Conservation (phyloP, 352 stramenopile species). For the Globisporangium spinosum region DNA sequence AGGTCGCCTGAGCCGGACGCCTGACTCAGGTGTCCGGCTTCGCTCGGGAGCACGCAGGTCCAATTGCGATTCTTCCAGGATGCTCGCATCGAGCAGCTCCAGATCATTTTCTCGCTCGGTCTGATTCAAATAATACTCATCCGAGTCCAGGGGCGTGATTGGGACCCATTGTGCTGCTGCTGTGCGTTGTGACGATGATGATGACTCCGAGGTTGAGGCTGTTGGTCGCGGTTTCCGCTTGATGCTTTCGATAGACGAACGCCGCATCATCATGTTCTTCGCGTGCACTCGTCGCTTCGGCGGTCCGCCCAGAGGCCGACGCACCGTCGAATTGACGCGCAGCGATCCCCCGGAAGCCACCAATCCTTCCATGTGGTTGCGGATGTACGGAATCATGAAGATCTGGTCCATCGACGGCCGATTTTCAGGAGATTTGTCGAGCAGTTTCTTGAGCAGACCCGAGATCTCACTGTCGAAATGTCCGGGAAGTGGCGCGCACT, state of each 20-base stretch:
- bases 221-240: slow-evolving; percentile 15
- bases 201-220: background rate
- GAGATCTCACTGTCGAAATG: slow-evolving; percentile 63
- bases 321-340: slow-evolving; percentile 32
- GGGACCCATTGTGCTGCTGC: slow-evolving; percentile 42
- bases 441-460: slow-evolving; percentile 43
- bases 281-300: slow-evolving; percentile 39
- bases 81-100: slow-evolving; percentile 43
- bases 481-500: slow-evolving; percentile 48
- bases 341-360: slow-evolving; percentile 56
- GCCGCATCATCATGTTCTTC: slow-evolving; percentile 38
- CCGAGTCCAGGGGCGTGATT: slow-evolving; percentile 30
- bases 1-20: slow-evolving; percentile 8
- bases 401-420: slow-evolving; percentile 76
- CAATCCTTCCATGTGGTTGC: slow-evolving; percentile 71
- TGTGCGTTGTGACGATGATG: slow-evolving; percentile 2
- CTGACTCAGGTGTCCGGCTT: slow-evolving; percentile 35
- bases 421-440: slow-evolving; percentile 61
- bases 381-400: slow-evolving; percentile 66
- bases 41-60: slow-evolving; percentile 53
- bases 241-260: slow-evolving; percentile 34
- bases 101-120: slow-evolving; percentile 35
- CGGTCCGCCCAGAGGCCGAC: slow-evolving; percentile 29
- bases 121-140: slow-evolving; percentile 28
- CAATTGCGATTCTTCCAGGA: slow-evolving; percentile 45